A percentile compares a stretch with the other conserved stretches of the same genome.
Conservation (phyloP, 2,329 filamentous ascomycete genomes). For the Phialophora verrucosa region DNA sequence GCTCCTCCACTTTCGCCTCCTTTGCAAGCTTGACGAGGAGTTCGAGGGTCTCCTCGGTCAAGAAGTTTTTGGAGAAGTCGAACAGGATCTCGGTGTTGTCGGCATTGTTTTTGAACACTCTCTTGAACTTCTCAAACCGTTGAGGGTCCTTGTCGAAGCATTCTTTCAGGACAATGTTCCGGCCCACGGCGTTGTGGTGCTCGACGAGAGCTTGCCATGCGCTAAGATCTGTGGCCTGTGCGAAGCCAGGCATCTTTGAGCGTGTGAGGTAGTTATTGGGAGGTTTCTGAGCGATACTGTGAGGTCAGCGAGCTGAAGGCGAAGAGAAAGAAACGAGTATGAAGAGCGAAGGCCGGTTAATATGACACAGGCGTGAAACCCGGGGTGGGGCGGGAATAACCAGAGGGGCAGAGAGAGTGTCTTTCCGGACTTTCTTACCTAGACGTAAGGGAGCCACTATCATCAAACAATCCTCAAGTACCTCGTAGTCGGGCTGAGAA, state of each 20-base stretch:
- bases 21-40: conserved; percentile 88
- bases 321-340: no score
- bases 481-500: neutral
- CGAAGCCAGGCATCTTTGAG: conserved; percentile 64
- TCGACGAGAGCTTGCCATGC: conserved; percentile 90
- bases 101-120: conserved; percentile 77
- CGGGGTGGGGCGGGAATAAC: neutral
- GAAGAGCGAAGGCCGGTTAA: neutral
- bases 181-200: conserved; percentile 84
- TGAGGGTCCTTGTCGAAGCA: conserved; percentile 86
- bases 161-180: conserved; percentile 89
- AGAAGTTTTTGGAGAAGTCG: conserved; percentile 99
- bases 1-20: conserved; percentile 87
- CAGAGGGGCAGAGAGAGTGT: neutral
- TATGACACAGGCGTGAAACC: conserved; percentile 6
- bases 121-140: conserved; percentile 89
- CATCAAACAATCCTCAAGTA: neutral
- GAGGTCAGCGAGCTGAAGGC: neutral
- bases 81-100: conserved; percentile 89
- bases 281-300: neutral
- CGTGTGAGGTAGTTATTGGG: conserved; percentile 4
- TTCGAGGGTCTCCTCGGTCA: conserved; percentile 88
- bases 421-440: neutral
- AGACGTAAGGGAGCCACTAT: neutral
- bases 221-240: conserved; percentile 82